Conservation (phyloP, 202 grass and related monocot genomes). For the Zoysia matrella region DNA sequence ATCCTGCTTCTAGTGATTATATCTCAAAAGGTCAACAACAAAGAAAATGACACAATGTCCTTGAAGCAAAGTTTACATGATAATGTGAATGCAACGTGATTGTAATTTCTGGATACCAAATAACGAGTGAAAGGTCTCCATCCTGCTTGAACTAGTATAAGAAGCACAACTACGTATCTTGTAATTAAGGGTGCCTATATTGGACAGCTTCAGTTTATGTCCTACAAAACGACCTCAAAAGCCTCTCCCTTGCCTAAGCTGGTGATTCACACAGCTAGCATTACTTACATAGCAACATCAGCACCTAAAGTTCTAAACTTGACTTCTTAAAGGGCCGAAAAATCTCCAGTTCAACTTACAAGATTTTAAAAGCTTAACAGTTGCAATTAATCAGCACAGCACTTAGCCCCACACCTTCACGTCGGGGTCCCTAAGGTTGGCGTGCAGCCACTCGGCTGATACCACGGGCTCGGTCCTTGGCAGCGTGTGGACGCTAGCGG, state of each 20-base stretch:
- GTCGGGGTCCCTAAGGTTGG: slow-evolving; percentile 81
- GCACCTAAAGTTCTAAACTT: background rate
- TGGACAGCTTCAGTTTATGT: background rate
- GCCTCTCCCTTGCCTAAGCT: background rate
- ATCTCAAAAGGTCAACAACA: background rate
- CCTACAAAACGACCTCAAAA: background rate
- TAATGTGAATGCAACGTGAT: background rate
- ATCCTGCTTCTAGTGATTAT: background rate
- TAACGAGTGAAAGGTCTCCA: background rate
- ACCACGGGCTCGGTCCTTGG: slow-evolving; percentile 70
- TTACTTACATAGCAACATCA: background rate
- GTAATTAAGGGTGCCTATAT: background rate
- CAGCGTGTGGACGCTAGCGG: slow-evolving; percentile 48
- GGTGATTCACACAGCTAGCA: background rate
- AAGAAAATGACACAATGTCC: background rate
- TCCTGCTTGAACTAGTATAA: background rate
- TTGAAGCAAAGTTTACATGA: background rate
- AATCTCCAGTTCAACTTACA: background rate
- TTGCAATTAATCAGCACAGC: background rate
- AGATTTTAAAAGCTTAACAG: background rate
- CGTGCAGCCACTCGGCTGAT: slow-evolving; percentile 83
- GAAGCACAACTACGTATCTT: background rate
- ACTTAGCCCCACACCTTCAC: slow-evolving; percentile 56
- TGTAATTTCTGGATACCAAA: background rate
- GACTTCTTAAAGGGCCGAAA: background rate